These are phyloP conservation scores for Aureobasidium leucospermi DNA, from an alignment of 2,329 filamentous ascomycete genomes.

Conservation along the genomic window DNA sequence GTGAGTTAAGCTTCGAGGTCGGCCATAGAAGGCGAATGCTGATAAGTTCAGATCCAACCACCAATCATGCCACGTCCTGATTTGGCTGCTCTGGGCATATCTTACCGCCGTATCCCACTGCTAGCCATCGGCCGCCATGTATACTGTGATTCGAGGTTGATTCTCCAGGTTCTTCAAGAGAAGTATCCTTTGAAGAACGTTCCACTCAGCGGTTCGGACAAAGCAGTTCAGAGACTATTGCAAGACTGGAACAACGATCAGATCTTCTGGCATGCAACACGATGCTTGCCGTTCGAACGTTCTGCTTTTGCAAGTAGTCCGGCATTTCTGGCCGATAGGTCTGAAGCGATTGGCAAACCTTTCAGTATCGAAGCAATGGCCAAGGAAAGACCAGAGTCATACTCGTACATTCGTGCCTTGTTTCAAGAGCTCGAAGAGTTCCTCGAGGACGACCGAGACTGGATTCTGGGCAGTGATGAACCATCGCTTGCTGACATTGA, in stretches of 20 bases:
- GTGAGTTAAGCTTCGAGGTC: constrained; percentile 30
- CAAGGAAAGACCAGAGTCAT: constrained; percentile 46
- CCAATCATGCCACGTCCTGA: constrained; percentile 59
- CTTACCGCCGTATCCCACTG: constrained; percentile 63
- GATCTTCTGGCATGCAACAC: constrained; percentile 47
- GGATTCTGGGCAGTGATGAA: constrained; percentile 49
- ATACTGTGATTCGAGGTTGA: constrained; percentile 63
- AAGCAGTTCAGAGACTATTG: constrained; percentile 48
- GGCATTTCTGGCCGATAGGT: constrained; percentile 52
- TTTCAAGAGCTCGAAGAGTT: constrained; percentile 56
- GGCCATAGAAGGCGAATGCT: not conserved
- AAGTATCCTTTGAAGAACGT: constrained; percentile 24
- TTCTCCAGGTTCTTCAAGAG: constrained; percentile 56
- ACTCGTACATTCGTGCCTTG: constrained; percentile 46
- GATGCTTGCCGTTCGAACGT: constrained; percentile 47
- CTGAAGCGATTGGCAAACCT: constrained; percentile 35
- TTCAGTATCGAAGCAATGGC: constrained; percentile 35
- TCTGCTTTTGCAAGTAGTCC: constrained; percentile 49
- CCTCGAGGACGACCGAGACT: constrained; percentile 57
- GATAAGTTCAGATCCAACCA: constrained; percentile 44
- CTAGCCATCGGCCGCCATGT: constrained; percentile 59
- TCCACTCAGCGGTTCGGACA: constrained; percentile 29
- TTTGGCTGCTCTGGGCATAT: constrained; percentile 52
- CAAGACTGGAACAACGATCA: constrained; percentile 50
- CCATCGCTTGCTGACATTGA: constrained; percentile 62